A percentile compares a stretch with the other conserved stretches of the same genome.
Conservation (phyloP, 1,284 basidiomycete species). For the Melampsora americana region DNA sequence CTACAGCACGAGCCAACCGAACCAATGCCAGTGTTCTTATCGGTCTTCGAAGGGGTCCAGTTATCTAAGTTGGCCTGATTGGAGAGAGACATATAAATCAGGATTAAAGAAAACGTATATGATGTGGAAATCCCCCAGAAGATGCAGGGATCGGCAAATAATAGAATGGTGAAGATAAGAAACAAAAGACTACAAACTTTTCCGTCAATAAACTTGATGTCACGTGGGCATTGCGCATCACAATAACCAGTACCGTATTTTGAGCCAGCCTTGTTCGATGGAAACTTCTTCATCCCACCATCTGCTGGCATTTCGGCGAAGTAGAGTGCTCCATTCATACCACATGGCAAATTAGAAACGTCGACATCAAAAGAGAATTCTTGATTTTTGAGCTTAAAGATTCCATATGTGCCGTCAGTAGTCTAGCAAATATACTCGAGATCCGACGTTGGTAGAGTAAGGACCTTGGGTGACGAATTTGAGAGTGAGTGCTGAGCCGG, state of each 20-base stretch:
- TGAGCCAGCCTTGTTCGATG: slow-evolving; percentile 14
- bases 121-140: neutral
- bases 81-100: neutral
- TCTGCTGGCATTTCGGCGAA: slow-evolving; percentile 52
- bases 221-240: slow-evolving; percentile 56
- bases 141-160: neutral
- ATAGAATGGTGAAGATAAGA: neutral
- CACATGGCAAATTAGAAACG: slow-evolving; percentile 40
- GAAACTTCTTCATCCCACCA: slow-evolving; percentile 46
- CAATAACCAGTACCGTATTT: slow-evolving; percentile 51
- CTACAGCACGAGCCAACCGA: slow-evolving; percentile 57
- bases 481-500: neutral
- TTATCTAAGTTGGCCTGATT: slow-evolving; percentile 52
- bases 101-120: neutral
- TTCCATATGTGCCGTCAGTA: neutral
- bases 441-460: slow-evolving; percentile 1
- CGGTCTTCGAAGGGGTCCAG: slow-evolving; percentile 48
- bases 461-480: neutral
- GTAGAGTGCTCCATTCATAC: slow-evolving; percentile 55
- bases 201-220: slow-evolving; percentile 63
- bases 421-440: neutral
- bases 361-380: slow-evolving; percentile 38
- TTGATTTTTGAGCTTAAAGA: slow-evolving; percentile 29
- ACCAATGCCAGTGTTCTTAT: slow-evolving; percentile 56
- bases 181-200: slow-evolving; percentile 53